phyloP scores from a whole-genome alignment of 1,139 yeast genomes.

The Pichiaceae sp. region DNA sequence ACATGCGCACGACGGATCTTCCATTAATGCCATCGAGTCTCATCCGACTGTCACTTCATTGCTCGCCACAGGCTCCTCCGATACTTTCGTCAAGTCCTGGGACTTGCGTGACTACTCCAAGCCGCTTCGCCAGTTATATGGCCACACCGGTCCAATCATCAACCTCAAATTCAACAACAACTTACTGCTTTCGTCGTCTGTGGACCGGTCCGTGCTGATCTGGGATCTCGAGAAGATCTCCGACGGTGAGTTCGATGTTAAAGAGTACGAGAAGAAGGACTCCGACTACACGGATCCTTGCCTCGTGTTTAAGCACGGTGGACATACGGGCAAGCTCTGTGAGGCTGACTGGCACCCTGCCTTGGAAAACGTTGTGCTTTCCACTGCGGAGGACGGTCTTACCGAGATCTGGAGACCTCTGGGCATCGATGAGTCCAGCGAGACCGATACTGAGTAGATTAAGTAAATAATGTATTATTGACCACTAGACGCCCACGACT shows the following conservation, averaged over 20 bases:
- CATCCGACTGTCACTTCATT: slow-evolving; percentile 35
- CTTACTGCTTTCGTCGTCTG: slow-evolving; percentile 36
- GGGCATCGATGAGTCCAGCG: slow-evolving; percentile 35
- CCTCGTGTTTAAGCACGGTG: slow-evolving; percentile 49
- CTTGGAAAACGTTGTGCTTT: slow-evolving; percentile 32
- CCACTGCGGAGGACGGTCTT: slow-evolving; percentile 46
- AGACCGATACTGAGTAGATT: slow-evolving; percentile 30
- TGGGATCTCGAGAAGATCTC: slow-evolving; percentile 44
- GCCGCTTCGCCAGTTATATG: slow-evolving; percentile 42
- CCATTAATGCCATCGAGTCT: slow-evolving; percentile 40
- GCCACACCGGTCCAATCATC: slow-evolving; percentile 32
- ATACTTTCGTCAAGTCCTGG: slow-evolving; percentile 39
- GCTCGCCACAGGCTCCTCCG: slow-evolving; percentile 48
- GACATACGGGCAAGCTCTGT: slow-evolving; percentile 46
- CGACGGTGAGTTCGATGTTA: slow-evolving; percentile 32
- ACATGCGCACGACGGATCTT: slow-evolving; percentile 28
- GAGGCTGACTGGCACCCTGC: slow-evolving; percentile 44
- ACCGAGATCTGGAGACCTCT: slow-evolving; percentile 50
- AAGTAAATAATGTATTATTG: too few relatives aligned
- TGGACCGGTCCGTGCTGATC: slow-evolving; percentile 39
- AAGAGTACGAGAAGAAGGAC: slow-evolving; percentile 25
- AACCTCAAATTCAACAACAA: slow-evolving; percentile 27
- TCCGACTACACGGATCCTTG: slow-evolving; percentile 47
- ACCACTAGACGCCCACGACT: too few relatives aligned
- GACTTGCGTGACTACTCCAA: slow-evolving; percentile 40